Conservation (phyloP, 179 eudicot species). For the Silene noctiflora region DNA sequence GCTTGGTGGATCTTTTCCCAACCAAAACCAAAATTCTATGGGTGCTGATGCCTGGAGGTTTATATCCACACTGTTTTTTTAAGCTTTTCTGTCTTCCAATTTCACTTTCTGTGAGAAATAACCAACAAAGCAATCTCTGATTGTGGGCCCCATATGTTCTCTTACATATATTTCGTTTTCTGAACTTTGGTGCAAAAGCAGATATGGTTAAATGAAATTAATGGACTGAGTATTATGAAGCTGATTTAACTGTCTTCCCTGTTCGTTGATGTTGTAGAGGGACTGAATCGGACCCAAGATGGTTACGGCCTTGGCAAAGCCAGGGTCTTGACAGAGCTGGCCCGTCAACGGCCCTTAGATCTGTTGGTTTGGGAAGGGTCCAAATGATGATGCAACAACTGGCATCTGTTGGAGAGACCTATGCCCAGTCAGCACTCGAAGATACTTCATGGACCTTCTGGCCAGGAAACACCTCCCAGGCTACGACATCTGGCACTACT, state of each 20-base stretch:
- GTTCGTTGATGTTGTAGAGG: slow-evolving; percentile 40
- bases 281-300: slow-evolving; percentile 58
- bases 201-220: too few relatives aligned
- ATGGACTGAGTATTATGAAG: too few relatives aligned
- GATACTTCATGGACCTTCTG: slow-evolving; percentile 85
- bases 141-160: too few relatives aligned
- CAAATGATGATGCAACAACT: slow-evolving; percentile 99
- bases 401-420: slow-evolving; percentile 93
- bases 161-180: too few relatives aligned
- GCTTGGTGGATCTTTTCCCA: slow-evolving; percentile 51
- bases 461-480: slow-evolving; percentile 75
- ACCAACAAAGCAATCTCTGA: too few relatives aligned
- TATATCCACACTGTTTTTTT: slow-evolving; percentile 7
- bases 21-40: slow-evolving; percentile 49
- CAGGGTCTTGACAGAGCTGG: slow-evolving; percentile 86
- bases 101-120: too few relatives aligned
- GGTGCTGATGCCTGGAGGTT: slow-evolving; percentile 79
- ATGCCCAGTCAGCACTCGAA: slow-evolving; percentile 85
- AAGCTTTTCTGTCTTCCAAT: too few relatives aligned
- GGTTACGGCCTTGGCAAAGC: slow-evolving; percentile 63
- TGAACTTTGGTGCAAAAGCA: too few relatives aligned
- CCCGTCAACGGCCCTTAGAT: slow-evolving; percentile 61
- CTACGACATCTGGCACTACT: slow-evolving; percentile 48
- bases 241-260: too few relatives aligned
- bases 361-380: slow-evolving; percentile 72